Evolutionary conservation across 2,329 filamentous ascomycete genomes (phyloP).

Genomic region (Epichloe glyceriae): DNA sequence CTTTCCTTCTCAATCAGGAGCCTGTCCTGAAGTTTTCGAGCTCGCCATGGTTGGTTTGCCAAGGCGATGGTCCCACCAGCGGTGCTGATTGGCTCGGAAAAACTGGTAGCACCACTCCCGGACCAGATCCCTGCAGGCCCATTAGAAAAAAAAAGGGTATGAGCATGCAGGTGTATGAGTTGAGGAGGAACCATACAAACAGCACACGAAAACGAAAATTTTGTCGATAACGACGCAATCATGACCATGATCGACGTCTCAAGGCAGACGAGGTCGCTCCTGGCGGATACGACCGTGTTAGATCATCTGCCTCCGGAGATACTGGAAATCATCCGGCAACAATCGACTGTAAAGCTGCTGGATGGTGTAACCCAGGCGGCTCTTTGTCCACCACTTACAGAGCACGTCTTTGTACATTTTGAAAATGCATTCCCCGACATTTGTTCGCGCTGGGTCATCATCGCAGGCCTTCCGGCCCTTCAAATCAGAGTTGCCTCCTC

Average conservation of each 20-base stretch:
- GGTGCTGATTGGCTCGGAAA: constrained; percentile 24
- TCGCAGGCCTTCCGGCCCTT: constrained; percentile 25
- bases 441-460: constrained; percentile 63
- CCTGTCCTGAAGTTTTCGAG: constrained; percentile 29
- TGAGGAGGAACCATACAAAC: constrained; percentile 6
- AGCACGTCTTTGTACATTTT: constrained; percentile 62
- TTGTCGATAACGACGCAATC: constrained; percentile 20
- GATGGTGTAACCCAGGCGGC: constrained; percentile 57
- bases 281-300: constrained; percentile 40
- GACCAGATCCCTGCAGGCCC: constrained; percentile 12
- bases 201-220: constrained; percentile 15
- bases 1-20: constrained; percentile 12
- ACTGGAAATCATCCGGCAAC: constrained; percentile 50
- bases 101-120: constrained; percentile 21
- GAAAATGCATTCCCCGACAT: constrained; percentile 68
- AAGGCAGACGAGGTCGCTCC: constrained; percentile 40
- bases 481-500: constrained; percentile 45
- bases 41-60: constrained; percentile 11
- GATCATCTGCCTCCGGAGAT: constrained; percentile 57
- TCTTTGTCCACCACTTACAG: constrained; percentile 56
- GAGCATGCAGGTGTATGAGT: not conserved
- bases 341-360: constrained; percentile 53
- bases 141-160: constrained; percentile 25
- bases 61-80: constrained; percentile 3
- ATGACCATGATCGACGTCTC: constrained; percentile 46